These are phyloP conservation scores for Exsudoporus frostii DNA, from an alignment of 768 basidiomycete genomes.

Conservation along the genomic window DNA sequence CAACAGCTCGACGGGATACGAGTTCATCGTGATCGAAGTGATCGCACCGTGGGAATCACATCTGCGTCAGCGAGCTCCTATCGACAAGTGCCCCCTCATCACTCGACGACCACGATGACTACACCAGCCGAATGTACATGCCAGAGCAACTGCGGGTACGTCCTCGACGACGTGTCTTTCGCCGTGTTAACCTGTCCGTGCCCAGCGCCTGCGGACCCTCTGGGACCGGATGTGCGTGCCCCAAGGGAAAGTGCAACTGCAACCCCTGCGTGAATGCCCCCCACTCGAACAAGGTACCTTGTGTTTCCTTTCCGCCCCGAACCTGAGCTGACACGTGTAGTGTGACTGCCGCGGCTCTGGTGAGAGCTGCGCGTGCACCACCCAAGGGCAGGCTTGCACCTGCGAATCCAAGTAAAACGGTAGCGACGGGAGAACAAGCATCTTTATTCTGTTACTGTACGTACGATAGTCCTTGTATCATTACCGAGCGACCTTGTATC, in stretches of 20 bases:
- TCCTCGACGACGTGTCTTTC: not conserved
- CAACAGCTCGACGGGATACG: constrained; percentile 87
- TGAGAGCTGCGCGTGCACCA: constrained; percentile 16
- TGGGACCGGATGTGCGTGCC: constrained; percentile 32
- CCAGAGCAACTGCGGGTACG: constrained; percentile 28
- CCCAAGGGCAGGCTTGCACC: constrained; percentile 9
- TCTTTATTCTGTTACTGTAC: not conserved
- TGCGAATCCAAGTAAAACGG: constrained; percentile 19
- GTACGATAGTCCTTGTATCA: constrained; percentile 1
- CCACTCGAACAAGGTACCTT: constrained; percentile 20
- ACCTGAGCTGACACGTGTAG: constrained; percentile 3
- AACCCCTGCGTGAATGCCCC: constrained; percentile 28
- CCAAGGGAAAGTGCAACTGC: constrained; percentile 32
- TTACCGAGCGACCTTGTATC: constrained; percentile 10
- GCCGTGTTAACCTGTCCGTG: not conserved
- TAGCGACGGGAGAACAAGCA: constrained; percentile 10
- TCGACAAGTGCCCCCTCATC: not conserved
- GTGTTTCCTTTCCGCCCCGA: no score
- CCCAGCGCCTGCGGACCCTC: constrained; percentile 30
- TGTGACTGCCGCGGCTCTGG: constrained; percentile 24
- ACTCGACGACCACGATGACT: constrained; percentile 19
- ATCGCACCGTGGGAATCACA: not conserved
- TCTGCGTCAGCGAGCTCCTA: not conserved
- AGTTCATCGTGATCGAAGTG: constrained; percentile 62
- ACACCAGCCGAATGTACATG: constrained; percentile 24